Evolutionary conservation across 2,329 filamentous ascomycete genomes (phyloP).

Genomic region (Tolypocladium tundrense): DNA sequence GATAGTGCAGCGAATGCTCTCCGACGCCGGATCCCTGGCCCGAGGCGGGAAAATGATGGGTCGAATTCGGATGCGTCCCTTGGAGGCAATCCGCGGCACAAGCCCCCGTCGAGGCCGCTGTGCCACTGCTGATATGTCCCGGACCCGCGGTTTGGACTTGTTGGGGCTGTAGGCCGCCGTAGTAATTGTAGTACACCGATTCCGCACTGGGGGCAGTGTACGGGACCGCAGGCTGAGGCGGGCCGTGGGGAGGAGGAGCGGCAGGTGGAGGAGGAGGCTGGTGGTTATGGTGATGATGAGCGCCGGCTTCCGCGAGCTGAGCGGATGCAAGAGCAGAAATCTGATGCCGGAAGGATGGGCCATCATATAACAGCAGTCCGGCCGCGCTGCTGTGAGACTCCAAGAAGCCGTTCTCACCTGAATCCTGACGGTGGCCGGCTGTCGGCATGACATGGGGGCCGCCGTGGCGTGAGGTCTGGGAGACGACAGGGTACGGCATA

Average conservation of each 20-base stretch:
- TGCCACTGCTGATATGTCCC: not conserved
- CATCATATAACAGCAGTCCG: not conserved
- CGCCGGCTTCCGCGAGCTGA: not conserved
- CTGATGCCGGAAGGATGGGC: conserved; percentile 3
- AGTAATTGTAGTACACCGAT: not conserved
- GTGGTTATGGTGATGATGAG: not conserved
- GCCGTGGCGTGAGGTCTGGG: conserved; percentile 1
- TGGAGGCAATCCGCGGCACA: conserved; percentile 1
- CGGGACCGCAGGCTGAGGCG: not conserved
- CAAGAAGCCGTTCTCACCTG: not conserved
- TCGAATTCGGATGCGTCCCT: not conserved
- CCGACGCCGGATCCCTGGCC: not conserved
- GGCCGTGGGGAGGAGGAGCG: not conserved
- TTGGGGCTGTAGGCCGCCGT: not conserved
- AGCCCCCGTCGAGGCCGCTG: not conserved
- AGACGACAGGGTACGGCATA: not conserved
- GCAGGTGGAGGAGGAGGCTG: not conserved
- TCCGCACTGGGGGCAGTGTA: not conserved
- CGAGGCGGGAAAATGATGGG: not conserved
- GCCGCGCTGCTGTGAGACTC: not conserved
- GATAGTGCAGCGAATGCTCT: not conserved
- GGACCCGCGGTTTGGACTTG: not conserved
- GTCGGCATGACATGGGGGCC: conserved; percentile 3
- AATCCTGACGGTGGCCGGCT: not conserved
- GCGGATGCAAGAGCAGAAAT: not conserved